Evolutionary conservation across 1,284 basidiomycete genomes (phyloP), one percentile per base, ranked within the genome.

Genomic region (Sporisorium scitamineum): DNA sequence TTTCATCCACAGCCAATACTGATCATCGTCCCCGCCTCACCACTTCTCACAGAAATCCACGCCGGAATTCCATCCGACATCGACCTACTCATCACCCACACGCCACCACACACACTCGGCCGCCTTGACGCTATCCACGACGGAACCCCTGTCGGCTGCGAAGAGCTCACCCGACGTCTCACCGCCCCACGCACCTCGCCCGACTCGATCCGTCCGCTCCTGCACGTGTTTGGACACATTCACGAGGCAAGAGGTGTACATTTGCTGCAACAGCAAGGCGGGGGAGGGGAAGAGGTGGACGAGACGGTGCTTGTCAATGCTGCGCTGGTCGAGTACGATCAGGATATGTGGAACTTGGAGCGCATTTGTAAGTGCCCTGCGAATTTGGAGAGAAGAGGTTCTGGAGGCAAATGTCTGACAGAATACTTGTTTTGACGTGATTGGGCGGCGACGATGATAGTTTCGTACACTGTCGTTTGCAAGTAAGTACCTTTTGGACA

Each of bases 171-270:
- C 0, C 60, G 71, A 9, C 41, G 61, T 10, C 37, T 73, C 3
- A 60, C 60, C 5, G 61, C 55, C 0, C 34, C 47, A 0, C 22
- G n/a, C 8, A 7, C 13, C 9, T 20, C 31, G 1, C 4, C 32
- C 2, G 65, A 68, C 5, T 57, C 70, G 14, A 10, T 77, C 16
- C 27, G 69, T 16, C 75, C 78, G 11, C 20, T 34, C 2, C 32
- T 80, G 20, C 70, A 73, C 47, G 68, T 68, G 22, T 77, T 78
- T 29, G 78, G 78, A 0, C 78, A 80, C 45, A 80, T 80, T 13
- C 78, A 80, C 32, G 78, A 69, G 34, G 75, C 72, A 6, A 37
- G 68, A 7, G 71, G 75, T 1, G 60, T 64, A 31, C 56, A 61
- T 63, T 2, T 63, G 48, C 16, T 70, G 27, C 22, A 54, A 5